phyloP scores from a whole-genome alignment of 164 flowering plant genomes.

The Kingdonia uniflora region DNA sequence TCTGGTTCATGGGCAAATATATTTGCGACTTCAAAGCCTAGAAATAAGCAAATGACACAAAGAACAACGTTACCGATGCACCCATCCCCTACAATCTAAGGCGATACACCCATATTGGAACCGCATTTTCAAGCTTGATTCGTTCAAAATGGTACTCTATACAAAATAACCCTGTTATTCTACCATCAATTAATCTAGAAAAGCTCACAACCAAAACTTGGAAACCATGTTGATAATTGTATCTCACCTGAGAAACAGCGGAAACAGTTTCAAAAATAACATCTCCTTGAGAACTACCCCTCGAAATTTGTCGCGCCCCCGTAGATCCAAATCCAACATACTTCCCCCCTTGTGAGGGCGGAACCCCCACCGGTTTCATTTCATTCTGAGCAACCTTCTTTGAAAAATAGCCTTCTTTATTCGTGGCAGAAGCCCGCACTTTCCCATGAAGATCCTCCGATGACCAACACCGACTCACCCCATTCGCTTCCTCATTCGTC shows the following conservation, averaged over 20 bases:
- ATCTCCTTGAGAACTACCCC: constrained; percentile 15
- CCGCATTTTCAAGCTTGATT: too few relatives aligned
- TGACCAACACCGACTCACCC: constrained; percentile 57
- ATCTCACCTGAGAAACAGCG: constrained; percentile 16
- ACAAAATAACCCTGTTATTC: too few relatives aligned
- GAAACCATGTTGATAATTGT: too few relatives aligned
- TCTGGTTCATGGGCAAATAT: too few relatives aligned
- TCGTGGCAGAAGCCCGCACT: constrained; percentile 73
- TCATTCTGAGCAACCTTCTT: constrained; percentile 57
- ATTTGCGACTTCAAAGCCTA: too few relatives aligned
- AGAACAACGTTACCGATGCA: too few relatives aligned
- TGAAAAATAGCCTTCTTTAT: constrained; percentile 74
- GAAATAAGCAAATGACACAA: too few relatives aligned
- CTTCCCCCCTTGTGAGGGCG: constrained; percentile 21
- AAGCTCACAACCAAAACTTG: too few relatives aligned
- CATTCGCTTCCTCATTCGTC: constrained; percentile 5
- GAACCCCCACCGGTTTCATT: constrained; percentile 13
- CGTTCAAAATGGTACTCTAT: too few relatives aligned
- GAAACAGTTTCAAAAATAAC: constrained; percentile 14
- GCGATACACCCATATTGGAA: too few relatives aligned
- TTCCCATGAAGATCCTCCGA: constrained; percentile 61
- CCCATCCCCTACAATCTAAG: too few relatives aligned
- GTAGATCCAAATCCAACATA: constrained; percentile 20
- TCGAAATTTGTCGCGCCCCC: neutral
- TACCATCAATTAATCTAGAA: too few relatives aligned